Conservation (phyloP, 139 green algal species). For the Auxenochlorella pyrenoidosa region DNA sequence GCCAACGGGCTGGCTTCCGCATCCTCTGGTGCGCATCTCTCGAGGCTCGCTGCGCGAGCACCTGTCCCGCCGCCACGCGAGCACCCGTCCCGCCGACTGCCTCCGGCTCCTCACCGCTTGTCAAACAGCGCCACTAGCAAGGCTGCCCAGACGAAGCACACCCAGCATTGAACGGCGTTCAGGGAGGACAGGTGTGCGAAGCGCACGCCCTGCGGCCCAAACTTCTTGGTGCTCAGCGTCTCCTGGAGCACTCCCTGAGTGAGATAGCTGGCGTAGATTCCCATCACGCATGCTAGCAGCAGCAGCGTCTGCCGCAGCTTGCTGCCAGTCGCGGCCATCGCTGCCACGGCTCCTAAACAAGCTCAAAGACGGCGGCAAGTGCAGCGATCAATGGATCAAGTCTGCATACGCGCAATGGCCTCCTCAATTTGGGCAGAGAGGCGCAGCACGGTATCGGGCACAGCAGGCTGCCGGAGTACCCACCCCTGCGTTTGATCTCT, state of each 20-base stretch:
- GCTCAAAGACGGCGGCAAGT: too few relatives aligned
- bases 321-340: background rate
- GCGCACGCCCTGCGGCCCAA: constrained; percentile 70
- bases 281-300: constrained; percentile 75
- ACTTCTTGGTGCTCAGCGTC: constrained; percentile 84
- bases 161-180: constrained; percentile 85
- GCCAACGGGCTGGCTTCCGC: background rate
- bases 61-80: background rate
- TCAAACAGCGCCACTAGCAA: constrained; percentile 56
- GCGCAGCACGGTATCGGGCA: too few relatives aligned
- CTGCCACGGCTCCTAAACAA: too few relatives aligned
- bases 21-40: too few relatives aligned
- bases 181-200: constrained; percentile 90
- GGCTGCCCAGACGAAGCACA: constrained; percentile 90
- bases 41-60: background rate
- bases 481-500: too few relatives aligned
- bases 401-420: background rate
- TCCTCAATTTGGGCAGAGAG: too few relatives aligned
- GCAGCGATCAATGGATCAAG: too few relatives aligned
- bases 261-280: constrained; percentile 95
- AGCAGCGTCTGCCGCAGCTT: constrained; percentile 36
- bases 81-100: background rate
- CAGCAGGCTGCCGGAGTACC: too few relatives aligned
- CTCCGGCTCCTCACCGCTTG: background rate
- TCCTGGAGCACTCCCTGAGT: constrained; percentile 88